Evolutionary conservation across 129 eudicot species (phyloP), one percentile per base, ranked within the genome.

Genomic region (Apium graveolens): DNA sequence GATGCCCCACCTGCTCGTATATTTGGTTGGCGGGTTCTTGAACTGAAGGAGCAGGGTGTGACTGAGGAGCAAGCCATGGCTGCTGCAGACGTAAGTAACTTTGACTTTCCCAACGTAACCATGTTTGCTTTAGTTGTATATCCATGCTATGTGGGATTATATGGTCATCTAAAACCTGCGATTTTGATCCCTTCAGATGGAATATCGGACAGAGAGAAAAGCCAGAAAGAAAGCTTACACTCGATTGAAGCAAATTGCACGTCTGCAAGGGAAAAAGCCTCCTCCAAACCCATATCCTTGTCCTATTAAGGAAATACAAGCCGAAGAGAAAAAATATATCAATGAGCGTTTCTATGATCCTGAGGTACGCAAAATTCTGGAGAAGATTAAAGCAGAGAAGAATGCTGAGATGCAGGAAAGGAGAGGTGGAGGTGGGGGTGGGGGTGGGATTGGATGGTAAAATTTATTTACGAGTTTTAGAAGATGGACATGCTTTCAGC

Each of bases 251-350:
- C 88, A 94, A 84, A 89, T 89, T 35, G 85, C 96, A 37, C 77
- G 78, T 44, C 81, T 88, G 66, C 90, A 87, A 85, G 98, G 90
- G 31, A 94, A 90, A 69, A 86, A 77, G 74, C 91, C 91, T 62
- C 98, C 98, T 74, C 90, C 91, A 66, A 91, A 89, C 81, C 98
- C 97, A 60, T 94, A 89, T 79, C 89, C 90, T 10, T 88, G 96
- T 85, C 96, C 93, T 83, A 78, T 91, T 57, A 94, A 91, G 84
- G 92, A 91, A 83, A 91, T 93, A 78, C 97, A 93, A 72, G 98
- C 95, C 13, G 96, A 93, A 83, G 97, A 91, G 82, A 85, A 85
- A 82, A 83, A 77, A 79, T 89, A 82, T 73, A 86, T 93, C 41
- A 88, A 81, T 45, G 98, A 84, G 45, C 98, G 96, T 43, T 93